phyloP scores from a whole-genome alignment of 2,329 filamentous ascomycete species.

The Claviceps citrina region DNA sequence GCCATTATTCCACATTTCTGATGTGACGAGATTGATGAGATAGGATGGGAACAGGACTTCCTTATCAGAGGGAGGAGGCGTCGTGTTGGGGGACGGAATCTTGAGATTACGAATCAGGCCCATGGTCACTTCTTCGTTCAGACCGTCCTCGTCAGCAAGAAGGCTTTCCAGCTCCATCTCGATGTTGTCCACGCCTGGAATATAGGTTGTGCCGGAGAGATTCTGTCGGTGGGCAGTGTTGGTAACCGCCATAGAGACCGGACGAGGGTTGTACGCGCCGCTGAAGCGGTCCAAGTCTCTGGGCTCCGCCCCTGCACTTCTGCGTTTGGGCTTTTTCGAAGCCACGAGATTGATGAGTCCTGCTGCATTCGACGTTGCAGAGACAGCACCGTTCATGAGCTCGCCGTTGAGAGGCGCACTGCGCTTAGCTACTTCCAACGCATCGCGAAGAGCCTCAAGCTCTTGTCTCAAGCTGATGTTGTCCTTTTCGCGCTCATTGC shows the following conservation, averaged over 20 bases:
- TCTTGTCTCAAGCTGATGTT: conserved; percentile 77
- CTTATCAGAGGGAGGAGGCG: conserved; percentile 87
- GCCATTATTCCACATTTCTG: conserved; percentile 99
- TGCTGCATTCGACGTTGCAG: conserved; percentile 39
- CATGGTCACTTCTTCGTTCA: conserved; percentile 95
- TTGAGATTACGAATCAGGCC: conserved; percentile 92
- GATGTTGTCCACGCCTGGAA: conserved; percentile 72
- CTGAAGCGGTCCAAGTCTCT: conserved; percentile 83
- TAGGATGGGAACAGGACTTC: conserved; percentile 98
- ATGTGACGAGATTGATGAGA: conserved; percentile 96
- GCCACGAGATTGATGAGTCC: conserved; percentile 94
- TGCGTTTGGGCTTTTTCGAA: conserved; percentile 90
- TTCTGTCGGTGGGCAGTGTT: conserved; percentile 52
- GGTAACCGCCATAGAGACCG: conserved; percentile 86
- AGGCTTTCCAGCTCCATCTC: conserved; percentile 90
- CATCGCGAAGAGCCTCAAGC: conserved; percentile 77
- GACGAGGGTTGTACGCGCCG: conserved; percentile 80
- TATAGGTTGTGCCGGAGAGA: conserved; percentile 60
- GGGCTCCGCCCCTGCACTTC: conserved; percentile 77
- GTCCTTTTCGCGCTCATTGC: conserved; percentile 65
- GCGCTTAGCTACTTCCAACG: conserved; percentile 75
- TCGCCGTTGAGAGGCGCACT: conserved; percentile 59
- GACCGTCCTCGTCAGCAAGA: conserved; percentile 82
- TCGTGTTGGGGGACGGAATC: conserved; percentile 78
- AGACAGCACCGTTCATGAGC: conserved; percentile 22